Percentiles rank a stretch among this genome's conserved stretches.
Evolutionary conservation across 2,329 filamentous ascomycete species (phyloP).

Genomic region (Claviceps sp.): DNA sequence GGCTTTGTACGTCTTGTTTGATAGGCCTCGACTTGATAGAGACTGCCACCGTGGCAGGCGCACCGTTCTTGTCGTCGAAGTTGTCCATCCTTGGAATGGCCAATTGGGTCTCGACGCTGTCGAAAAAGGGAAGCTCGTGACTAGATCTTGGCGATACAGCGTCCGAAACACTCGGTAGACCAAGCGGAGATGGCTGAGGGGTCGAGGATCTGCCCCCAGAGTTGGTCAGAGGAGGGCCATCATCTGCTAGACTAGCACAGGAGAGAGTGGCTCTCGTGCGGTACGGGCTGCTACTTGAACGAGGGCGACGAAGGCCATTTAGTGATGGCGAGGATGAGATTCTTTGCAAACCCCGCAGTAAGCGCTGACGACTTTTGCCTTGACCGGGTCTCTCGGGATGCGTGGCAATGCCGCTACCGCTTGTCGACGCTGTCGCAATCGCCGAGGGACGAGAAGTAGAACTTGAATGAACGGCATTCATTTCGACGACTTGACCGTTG

Average conservation of each 20-base stretch:
- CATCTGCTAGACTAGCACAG: slow-evolving; percentile 37
- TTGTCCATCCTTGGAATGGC: slow-evolving; percentile 42
- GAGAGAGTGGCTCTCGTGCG: slow-evolving; percentile 37
- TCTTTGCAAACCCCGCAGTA: slow-evolving; percentile 63
- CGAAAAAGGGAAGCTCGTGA: slow-evolving; percentile 26
- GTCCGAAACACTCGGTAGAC: slow-evolving; percentile 20
- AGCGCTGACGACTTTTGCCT: slow-evolving; percentile 52
- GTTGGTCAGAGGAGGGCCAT: slow-evolving; percentile 17
- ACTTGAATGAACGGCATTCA: slow-evolving; percentile 5
- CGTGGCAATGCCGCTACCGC: slow-evolving; percentile 8
- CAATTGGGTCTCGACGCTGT: slow-evolving; percentile 32
- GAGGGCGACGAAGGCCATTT: slow-evolving; percentile 45
- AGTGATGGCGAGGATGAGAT: slow-evolving; percentile 72
- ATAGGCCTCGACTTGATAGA: slow-evolving; percentile 47
- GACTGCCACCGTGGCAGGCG: slow-evolving; percentile 41
- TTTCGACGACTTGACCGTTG: not conserved
- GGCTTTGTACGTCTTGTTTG: slow-evolving; percentile 16
- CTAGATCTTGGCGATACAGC: slow-evolving; percentile 26
- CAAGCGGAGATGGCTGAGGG: slow-evolving; percentile 28
- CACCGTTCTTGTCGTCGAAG: slow-evolving; percentile 23
- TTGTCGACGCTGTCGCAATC: slow-evolving; percentile 8
- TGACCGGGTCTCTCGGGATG: slow-evolving; percentile 27
- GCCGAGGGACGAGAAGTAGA: slow-evolving; percentile 14
- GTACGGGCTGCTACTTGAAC: slow-evolving; percentile 58
- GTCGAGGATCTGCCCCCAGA: slow-evolving; percentile 17